Percentiles rank a stretch among this genome's conserved stretches.
Conservation (phyloP, 164 flowering plant genomes). For the Vitis rotundifolia region DNA sequence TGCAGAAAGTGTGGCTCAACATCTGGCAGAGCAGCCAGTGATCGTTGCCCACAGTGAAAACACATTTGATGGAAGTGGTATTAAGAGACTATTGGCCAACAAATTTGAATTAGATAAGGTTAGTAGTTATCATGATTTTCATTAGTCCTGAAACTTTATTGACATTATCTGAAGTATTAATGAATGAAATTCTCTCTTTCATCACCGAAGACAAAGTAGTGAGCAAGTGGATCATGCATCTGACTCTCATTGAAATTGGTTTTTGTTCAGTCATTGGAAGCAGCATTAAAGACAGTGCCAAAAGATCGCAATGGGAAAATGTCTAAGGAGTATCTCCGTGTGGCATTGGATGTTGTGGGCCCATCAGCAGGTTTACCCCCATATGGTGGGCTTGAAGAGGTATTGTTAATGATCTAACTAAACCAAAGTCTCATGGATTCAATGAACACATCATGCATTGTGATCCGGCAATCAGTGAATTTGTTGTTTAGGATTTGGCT, state of each 20-base stretch:
- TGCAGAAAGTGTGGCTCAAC: conserved; percentile 44
- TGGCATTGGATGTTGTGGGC: conserved; percentile 61
- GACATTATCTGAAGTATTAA: too few species aligned
- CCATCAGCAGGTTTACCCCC: conserved; percentile 88
- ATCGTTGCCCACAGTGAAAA: conserved; percentile 92
- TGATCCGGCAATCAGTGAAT: too few species aligned
- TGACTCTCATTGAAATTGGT: too few species aligned
- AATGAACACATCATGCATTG: too few species aligned
- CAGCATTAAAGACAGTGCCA: conserved; percentile 51
- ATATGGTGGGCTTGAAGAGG: conserved; percentile 80
- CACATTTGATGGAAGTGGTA: conserved; percentile 82
- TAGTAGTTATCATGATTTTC: background rate
- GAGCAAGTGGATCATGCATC: too few species aligned
- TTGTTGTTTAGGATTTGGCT: too few species aligned
- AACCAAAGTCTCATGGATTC: too few species aligned
- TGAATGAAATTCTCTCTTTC: too few species aligned
- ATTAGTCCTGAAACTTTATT: too few species aligned
- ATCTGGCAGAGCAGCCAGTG: conserved; percentile 78
- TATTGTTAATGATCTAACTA: conserved; percentile 10
- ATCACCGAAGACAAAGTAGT: too few species aligned
- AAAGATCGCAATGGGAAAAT: conserved; percentile 64
- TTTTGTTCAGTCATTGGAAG: conserved; percentile 48
- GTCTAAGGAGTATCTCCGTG: conserved; percentile 62
- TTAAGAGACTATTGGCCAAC: conserved; percentile 73
- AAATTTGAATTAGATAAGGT: conserved; percentile 92